A percentile compares a stretch with the other conserved stretches of the same genome.
Evolutionary conservation across 2,329 filamentous ascomycete genomes (phyloP).

Genomic region (Nemania sp.): DNA sequence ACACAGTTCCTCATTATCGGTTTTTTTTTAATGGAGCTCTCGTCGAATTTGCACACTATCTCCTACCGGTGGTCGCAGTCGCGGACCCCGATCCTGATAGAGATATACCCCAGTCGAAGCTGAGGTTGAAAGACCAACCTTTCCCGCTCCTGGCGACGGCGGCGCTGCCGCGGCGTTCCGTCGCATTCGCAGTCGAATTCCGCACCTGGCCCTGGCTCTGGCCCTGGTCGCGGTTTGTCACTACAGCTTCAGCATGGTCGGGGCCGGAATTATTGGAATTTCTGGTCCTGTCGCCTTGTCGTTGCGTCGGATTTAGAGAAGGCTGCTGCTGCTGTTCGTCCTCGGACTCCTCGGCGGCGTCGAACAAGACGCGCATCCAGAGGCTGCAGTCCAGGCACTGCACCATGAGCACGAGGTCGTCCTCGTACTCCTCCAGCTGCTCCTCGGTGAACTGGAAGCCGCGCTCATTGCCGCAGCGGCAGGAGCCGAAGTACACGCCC

Average conservation of each 20-base stretch:
- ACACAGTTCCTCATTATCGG: too few relatives aligned
- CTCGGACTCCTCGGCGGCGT: conserved; percentile 50
- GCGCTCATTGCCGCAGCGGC: conserved; percentile 66
- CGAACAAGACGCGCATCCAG: conserved; percentile 68
- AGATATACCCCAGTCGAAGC: conserved; percentile 38
- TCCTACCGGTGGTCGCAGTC: not conserved
- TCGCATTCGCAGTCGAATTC: not conserved
- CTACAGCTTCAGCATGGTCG: conserved; percentile 5
- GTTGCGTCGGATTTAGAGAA: not conserved
- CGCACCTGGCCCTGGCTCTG: conserved; percentile 40
- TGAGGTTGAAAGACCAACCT: conserved; percentile 37
- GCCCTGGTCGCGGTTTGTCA: conserved; percentile 38
- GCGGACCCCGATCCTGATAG: conserved; percentile 32
- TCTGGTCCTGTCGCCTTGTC: not conserved
- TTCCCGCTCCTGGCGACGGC: conserved; percentile 26
- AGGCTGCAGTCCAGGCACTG: conserved; percentile 70
- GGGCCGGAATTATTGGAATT: not conserved
- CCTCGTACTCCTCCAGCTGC: conserved; percentile 63
- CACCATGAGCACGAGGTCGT: conserved; percentile 65
- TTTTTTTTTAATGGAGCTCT: too few relatives aligned
- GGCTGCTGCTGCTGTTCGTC: conserved; percentile 21
- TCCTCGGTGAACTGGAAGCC: conserved; percentile 63
- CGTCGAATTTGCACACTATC: not conserved
- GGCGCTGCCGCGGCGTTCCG: conserved; percentile 13
- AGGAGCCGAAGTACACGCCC: conserved; percentile 59